phyloP scores from a whole-genome alignment of 495 filamentous ascomycete genomes.

The Hypoxylon fragiforme region DNA sequence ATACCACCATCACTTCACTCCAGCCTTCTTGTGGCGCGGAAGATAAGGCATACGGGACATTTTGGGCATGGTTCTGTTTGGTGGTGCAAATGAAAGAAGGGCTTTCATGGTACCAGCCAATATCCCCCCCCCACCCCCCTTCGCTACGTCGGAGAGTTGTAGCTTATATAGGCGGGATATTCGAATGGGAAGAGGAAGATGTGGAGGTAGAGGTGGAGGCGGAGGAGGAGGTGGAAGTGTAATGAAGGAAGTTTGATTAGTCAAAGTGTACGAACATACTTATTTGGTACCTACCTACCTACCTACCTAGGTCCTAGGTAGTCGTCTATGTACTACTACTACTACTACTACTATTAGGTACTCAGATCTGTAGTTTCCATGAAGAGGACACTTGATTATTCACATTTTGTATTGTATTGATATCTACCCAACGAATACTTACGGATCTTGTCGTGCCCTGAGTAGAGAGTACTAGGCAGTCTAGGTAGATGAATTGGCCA shows the following conservation, averaged over 20 bases:
- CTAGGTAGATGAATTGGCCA: too few species aligned
- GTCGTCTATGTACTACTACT: slow-evolving; percentile 4
- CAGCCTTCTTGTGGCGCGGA: background rate
- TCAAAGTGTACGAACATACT: too few species aligned
- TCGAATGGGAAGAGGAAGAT: background rate
- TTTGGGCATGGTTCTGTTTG: background rate
- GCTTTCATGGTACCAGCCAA: background rate
- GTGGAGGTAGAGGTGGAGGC: background rate
- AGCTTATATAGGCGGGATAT: background rate
- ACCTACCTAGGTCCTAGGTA: too few species aligned
- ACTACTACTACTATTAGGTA: slow-evolving; percentile 8
- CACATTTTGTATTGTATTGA: background rate
- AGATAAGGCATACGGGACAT: background rate
- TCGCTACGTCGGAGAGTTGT: slow-evolving; percentile 7
- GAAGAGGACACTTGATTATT: slow-evolving; percentile 24
- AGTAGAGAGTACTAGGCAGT: too few species aligned
- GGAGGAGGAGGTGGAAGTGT: too few species aligned
- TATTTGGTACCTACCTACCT: too few species aligned
- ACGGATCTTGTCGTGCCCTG: too few species aligned
- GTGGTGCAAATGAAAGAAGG: background rate
- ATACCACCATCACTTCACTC: too few species aligned
- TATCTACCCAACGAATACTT: too few species aligned
- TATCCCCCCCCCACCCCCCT: too few species aligned
- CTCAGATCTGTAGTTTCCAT: slow-evolving; percentile 18
- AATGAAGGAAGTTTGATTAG: too few species aligned